These are phyloP conservation scores for Phanerochaete sordida DNA, from an alignment of 768 basidiomycete species.

Conservation along the genomic window DNA sequence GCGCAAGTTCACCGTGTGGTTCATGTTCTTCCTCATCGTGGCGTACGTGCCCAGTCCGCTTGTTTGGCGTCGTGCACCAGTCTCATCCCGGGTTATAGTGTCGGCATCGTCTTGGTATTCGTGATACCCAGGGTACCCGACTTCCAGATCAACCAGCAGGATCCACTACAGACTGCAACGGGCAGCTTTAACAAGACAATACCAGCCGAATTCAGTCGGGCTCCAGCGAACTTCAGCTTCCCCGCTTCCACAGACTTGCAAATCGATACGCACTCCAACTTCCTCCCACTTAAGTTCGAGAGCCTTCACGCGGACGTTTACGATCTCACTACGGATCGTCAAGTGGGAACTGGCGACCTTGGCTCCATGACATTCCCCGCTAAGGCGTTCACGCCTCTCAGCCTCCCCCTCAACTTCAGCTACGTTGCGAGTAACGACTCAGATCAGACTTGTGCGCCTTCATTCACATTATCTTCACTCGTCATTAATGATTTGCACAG, in stretches of 20 bases:
- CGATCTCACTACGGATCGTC: slow-evolving; percentile 61
- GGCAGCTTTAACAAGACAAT: slow-evolving; percentile 54
- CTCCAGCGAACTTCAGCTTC: slow-evolving; percentile 90
- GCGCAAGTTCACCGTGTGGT: slow-evolving; percentile 65
- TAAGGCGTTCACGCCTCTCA: slow-evolving; percentile 58
- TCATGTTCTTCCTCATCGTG: slow-evolving; percentile 56
- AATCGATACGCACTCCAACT: slow-evolving; percentile 72
- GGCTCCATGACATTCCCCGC: slow-evolving; percentile 60
- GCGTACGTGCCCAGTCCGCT: slow-evolving; percentile 37
- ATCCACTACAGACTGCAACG: slow-evolving; percentile 59
- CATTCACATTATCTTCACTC: slow-evolving; percentile 6
- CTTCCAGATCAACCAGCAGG: slow-evolving; percentile 55
- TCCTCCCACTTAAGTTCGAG: slow-evolving; percentile 72
- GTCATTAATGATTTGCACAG: slow-evolving; percentile 30
- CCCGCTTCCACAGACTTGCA: slow-evolving; percentile 71
- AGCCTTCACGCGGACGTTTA: slow-evolving; percentile 64
- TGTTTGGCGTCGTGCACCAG: slow-evolving; percentile 8
- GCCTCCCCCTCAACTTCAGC: slow-evolving; percentile 79
- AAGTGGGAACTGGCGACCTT: slow-evolving; percentile 66
- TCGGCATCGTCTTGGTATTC: slow-evolving; percentile 71
- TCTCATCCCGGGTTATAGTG: slow-evolving; percentile 31
- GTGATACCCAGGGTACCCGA: slow-evolving; percentile 80
- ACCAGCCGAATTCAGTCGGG: slow-evolving; percentile 62
- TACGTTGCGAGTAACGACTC: slow-evolving; percentile 77
- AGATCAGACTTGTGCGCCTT: slow-evolving; percentile 73